A percentile compares a stretch with the other conserved stretches of the same genome.
Evolutionary conservation across 2,329 filamentous ascomycete species (phyloP).

Genomic region (Immersiporthe knoxdaviesiana): DNA sequence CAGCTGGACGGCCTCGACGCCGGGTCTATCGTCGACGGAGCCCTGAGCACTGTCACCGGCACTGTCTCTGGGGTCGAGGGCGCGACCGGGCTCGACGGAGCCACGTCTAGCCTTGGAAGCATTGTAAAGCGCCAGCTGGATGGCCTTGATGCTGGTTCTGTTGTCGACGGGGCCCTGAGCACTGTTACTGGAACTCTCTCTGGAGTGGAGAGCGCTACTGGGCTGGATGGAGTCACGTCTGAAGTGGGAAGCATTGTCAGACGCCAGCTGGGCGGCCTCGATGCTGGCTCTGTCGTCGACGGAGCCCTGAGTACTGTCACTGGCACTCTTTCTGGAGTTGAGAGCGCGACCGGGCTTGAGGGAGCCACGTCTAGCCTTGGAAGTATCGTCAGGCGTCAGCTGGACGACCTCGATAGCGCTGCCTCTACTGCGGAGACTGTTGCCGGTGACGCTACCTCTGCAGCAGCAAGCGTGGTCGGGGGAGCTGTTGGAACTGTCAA

Average conservation of each 20-base stretch:
- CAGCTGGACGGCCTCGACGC: background rate
- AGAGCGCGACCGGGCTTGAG: background rate
- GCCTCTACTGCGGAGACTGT: constrained; percentile 1
- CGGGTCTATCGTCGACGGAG: background rate
- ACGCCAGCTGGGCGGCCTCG: background rate
- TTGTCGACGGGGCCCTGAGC: background rate
- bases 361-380: background rate
- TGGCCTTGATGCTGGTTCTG: background rate
- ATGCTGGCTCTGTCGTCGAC: background rate
- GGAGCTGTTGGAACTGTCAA: background rate
- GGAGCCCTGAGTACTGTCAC: background rate
- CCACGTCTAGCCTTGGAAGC: background rate
- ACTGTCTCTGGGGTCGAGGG: background rate
- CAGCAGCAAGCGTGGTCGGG: background rate
- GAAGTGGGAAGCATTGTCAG: background rate
- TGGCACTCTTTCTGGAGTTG: background rate
- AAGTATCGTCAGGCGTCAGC: background rate
- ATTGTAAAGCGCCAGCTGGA: background rate
- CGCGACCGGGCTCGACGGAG: background rate
- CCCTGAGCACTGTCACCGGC: background rate
- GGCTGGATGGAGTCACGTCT: background rate
- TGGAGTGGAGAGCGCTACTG: background rate
- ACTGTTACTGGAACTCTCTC: background rate
- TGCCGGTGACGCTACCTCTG: background rate
- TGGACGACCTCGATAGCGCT: background rate